Percentiles rank a stretch among this genome's conserved stretches.
Conservation (phyloP, 805 yeast genomes). For the Soucietia sequanensis region DNA sequence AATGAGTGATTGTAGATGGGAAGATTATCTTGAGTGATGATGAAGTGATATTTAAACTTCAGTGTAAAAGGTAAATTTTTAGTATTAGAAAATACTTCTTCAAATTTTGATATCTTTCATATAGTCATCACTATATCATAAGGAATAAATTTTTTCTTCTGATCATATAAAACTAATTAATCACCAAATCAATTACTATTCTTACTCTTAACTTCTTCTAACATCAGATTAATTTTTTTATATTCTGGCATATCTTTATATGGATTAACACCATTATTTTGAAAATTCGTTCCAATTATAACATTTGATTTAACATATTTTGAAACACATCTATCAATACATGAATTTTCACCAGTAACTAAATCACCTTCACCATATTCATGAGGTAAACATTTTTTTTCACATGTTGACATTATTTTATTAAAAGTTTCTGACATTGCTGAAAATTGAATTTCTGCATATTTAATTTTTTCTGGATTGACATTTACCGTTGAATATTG, state of each 20-base stretch:
- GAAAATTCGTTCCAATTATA: slow-evolving; percentile 54
- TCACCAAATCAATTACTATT: no score
- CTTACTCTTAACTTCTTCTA: background rate
- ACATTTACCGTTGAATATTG: slow-evolving; percentile 47
- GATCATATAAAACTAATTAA: no score
- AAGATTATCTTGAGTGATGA: no score
- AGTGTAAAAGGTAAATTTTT: no score
- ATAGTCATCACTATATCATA: no score
- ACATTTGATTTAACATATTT: slow-evolving; percentile 77
- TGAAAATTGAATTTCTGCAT: slow-evolving; percentile 67
- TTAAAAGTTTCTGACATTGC: slow-evolving; percentile 60
- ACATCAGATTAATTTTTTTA: slow-evolving; percentile 20
- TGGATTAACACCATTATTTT: slow-evolving; percentile 43
- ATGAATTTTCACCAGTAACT: slow-evolving; percentile 77
- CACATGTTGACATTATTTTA: slow-evolving; percentile 61
- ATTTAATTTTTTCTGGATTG: slow-evolving; percentile 56
- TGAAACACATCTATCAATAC: slow-evolving; percentile 82
- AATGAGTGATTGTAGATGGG: no score
- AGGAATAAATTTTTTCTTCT: no score
- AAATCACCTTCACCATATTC: slow-evolving; percentile 84
- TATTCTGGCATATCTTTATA: slow-evolving; percentile 43
- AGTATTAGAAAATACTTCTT: no score
- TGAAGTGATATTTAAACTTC: no score
- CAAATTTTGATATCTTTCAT: no score
- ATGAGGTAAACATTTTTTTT: slow-evolving; percentile 76